Conservation (phyloP, 768 basidiomycete genomes). For the Agrocybe praecox region DNA sequence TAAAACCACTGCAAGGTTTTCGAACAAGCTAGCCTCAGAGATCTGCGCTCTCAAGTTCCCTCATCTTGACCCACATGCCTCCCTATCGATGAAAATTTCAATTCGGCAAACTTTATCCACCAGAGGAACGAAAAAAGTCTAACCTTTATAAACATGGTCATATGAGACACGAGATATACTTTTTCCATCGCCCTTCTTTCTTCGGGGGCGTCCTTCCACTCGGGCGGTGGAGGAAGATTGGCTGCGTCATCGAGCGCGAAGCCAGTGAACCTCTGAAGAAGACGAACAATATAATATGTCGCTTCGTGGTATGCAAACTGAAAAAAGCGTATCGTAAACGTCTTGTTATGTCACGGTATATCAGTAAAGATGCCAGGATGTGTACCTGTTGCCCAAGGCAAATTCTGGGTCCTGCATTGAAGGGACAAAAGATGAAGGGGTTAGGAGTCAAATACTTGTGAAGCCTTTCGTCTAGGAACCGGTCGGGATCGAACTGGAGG, state of each 20-base stretch:
- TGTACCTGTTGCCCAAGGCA: conserved; percentile 52
- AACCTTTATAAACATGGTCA: conserved; percentile 44
- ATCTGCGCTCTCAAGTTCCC: neutral
- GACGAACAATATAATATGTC: conserved; percentile 54
- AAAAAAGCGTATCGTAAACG: neutral
- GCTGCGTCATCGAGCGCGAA: conserved; percentile 41
- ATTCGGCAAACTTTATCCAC: conserved; percentile 24
- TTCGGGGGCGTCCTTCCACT: conserved; percentile 35
- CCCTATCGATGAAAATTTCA: conserved; percentile 4
- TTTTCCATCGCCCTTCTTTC: conserved; percentile 41
- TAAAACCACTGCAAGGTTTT: no score
- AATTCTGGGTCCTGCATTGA: conserved; percentile 69
- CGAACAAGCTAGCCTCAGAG: neutral
- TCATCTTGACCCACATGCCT: conserved; percentile 18
- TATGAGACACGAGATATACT: conserved; percentile 33
- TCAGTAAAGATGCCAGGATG: no score
- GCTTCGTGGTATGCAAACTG: conserved; percentile 57
- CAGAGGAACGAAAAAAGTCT: neutral
- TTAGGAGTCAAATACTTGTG: conserved; percentile 57
- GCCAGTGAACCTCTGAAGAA: conserved; percentile 50
- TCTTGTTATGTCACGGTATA: no score
- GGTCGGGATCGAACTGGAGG: conserved; percentile 61
- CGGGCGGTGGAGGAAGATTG: conserved; percentile 37
- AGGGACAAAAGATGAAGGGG: conserved; percentile 71
- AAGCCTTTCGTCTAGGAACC: conserved; percentile 62